A percentile compares a stretch with the other conserved stretches of the same genome.
Conservation (phyloP, 1,139 yeast genomes). For the Saccharomyces hybrid region DNA sequence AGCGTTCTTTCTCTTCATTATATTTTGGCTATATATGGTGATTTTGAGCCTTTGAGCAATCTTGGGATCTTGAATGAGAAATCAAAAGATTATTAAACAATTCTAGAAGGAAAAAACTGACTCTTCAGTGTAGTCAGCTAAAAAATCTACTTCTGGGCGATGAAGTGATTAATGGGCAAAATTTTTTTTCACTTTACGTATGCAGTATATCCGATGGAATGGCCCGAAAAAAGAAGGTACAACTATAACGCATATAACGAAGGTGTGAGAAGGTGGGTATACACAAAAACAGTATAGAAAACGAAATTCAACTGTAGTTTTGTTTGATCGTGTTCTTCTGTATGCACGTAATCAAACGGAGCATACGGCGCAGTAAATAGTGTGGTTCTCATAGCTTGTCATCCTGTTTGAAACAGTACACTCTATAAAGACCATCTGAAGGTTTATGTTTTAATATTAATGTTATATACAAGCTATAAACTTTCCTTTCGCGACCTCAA, state of each 20-base stretch:
- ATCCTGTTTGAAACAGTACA: not conserved
- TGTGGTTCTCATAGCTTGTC: not conserved
- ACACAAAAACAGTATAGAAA: not conserved
- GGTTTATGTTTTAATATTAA: not conserved
- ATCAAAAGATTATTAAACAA: not conserved
- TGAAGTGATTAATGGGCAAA: not conserved
- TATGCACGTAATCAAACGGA: not conserved
- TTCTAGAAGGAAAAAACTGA: not conserved
- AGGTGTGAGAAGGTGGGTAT: not conserved
- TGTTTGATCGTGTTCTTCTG: not conserved
- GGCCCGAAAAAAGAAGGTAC: not conserved
- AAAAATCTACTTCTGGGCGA: not conserved
- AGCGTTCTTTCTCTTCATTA: conserved; percentile 16
- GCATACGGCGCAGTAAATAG: not conserved
- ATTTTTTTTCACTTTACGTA: not conserved
- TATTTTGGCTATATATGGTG: not conserved
- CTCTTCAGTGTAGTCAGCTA: not conserved
- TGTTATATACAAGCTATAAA: not conserved
- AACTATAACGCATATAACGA: not conserved
- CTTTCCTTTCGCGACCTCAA: not conserved
- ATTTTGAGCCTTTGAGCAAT: not conserved
- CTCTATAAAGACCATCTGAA: not conserved
- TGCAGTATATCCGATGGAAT: not conserved
- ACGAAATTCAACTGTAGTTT: not conserved
- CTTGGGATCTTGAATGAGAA: not conserved